Percentiles rank a stretch among this genome's conserved stretches.
Conservation (phyloP, 805 yeast species). For the Wickerhamiella sorbophila region DNA sequence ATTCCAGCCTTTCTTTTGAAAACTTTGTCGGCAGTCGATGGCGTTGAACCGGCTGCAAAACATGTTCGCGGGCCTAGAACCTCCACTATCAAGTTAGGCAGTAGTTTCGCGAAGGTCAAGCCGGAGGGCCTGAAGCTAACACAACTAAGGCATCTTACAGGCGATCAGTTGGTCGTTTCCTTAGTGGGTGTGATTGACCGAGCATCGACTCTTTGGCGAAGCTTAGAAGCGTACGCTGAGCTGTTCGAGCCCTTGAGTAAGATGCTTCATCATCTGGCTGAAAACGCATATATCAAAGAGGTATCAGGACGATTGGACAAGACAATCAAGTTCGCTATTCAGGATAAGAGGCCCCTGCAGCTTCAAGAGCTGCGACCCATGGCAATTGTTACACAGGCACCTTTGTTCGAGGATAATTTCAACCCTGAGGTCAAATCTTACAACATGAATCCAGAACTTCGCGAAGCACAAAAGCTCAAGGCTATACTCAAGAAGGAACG, state of each 20-base stretch:
- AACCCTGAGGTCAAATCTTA: constrained; percentile 90
- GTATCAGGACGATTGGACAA: constrained; percentile 33
- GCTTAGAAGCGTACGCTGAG: constrained; percentile 20
- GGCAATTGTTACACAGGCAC: constrained; percentile 72
- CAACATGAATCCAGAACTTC: constrained; percentile 68
- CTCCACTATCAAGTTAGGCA: background rate
- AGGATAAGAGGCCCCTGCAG: constrained; percentile 52
- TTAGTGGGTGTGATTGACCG: constrained; percentile 7
- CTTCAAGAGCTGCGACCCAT: constrained; percentile 75
- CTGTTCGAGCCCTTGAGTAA: constrained; percentile 16
- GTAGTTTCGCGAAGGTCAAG: constrained; percentile 1
- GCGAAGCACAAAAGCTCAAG: constrained; percentile 69
- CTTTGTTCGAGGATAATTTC: constrained; percentile 89
- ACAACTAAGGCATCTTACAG: background rate
- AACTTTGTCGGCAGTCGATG: constrained; percentile 4
- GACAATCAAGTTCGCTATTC: constrained; percentile 33
- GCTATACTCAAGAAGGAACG: constrained; percentile 83
- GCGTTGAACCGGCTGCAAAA: constrained; percentile 4
- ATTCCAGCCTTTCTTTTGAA: constrained; percentile 36
- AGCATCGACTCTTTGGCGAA: constrained; percentile 21
- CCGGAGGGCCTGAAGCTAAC: constrained; percentile 20
- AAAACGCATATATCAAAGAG: constrained; percentile 2
- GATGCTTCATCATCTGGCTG: constrained; percentile 20
- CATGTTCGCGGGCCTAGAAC: constrained; percentile 3
- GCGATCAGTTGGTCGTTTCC: constrained; percentile 10